phyloP scores from a whole-genome alignment of 73 alveolate genomes.

The Tetrahymena borealis region DNA sequence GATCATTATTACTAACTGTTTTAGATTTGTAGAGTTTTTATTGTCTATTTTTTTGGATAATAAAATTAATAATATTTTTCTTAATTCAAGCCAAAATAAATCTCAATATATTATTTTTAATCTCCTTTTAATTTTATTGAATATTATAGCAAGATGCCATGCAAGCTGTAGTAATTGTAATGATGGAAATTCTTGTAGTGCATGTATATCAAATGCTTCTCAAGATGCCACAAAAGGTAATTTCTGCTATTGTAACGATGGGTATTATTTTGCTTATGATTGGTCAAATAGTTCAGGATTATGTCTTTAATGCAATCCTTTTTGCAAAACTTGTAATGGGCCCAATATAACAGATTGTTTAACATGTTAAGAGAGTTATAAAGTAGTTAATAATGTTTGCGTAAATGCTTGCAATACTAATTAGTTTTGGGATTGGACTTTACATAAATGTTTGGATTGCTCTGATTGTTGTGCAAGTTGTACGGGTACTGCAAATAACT shows the following conservation, averaged over 20 bases:
- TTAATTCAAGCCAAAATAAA: background rate
- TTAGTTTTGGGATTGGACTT: background rate
- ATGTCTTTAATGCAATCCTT: too few relatives aligned
- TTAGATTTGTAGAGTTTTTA: too few relatives aligned
- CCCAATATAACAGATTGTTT: too few relatives aligned
- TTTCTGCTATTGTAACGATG: background rate
- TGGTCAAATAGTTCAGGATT: too few relatives aligned
- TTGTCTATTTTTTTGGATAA: too few relatives aligned
- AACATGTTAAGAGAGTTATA: too few relatives aligned
- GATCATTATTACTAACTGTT: too few relatives aligned
- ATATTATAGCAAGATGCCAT: background rate
- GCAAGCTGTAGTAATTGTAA: background rate
- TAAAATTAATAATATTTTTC: background rate
- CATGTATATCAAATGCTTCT: background rate
- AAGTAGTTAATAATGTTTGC: too few relatives aligned
- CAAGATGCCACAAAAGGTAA: background rate
- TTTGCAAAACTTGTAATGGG: too few relatives aligned
- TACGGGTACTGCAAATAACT: background rate
- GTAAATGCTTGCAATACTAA: background rate
- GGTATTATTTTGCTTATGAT: too few relatives aligned
- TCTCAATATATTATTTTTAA: background rate
- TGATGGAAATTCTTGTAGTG: background rate
- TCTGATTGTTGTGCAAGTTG: background rate
- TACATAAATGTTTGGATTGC: background rate
- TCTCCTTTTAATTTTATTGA: background rate